These are phyloP conservation scores for Penstemon barbatus DNA, from an alignment of 257 asterid genomes.

Conservation along the genomic window DNA sequence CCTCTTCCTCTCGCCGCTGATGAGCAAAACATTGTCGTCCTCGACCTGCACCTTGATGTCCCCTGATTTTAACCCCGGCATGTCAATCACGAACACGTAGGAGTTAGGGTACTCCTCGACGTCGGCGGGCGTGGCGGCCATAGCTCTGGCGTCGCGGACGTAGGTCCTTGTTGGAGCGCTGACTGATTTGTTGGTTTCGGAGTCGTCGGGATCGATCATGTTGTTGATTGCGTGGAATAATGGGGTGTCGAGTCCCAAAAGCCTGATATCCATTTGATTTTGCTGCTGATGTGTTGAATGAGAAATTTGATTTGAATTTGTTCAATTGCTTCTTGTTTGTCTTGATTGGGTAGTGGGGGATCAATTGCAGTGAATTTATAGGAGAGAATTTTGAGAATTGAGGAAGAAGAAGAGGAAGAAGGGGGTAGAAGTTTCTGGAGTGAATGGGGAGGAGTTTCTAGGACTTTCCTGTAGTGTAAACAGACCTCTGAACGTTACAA, in stretches of 20 bases:
- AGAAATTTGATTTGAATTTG: too few species aligned
- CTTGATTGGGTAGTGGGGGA: neutral
- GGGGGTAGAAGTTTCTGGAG: constrained; percentile 32
- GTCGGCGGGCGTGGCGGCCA: constrained; percentile 54
- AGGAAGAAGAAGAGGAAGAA: neutral
- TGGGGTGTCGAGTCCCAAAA: constrained; percentile 46
- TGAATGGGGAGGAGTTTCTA: neutral
- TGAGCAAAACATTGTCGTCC: constrained; percentile 38
- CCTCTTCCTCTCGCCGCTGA: constrained; percentile 48
- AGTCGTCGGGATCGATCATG: constrained; percentile 32
- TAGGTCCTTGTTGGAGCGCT: constrained; percentile 42
- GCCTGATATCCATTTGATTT: constrained; percentile 42
- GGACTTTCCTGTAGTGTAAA: neutral
- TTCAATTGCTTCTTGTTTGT: neutral
- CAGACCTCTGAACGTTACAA: too few species aligned
- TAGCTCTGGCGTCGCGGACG: constrained; percentile 51
- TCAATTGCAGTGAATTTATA: neutral
- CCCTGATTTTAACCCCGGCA: constrained; percentile 49
- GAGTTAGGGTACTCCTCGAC: constrained; percentile 38
- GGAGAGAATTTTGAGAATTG: too few species aligned
- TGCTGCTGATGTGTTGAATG: neutral
- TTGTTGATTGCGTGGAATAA: constrained; percentile 37
- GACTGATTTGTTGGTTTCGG: constrained; percentile 26
- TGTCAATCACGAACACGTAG: constrained; percentile 43
- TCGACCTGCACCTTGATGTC: constrained; percentile 46